phyloP scores from a whole-genome alignment of 176 grass and related monocot genomes.

The Alloteropsis semialata region DNA sequence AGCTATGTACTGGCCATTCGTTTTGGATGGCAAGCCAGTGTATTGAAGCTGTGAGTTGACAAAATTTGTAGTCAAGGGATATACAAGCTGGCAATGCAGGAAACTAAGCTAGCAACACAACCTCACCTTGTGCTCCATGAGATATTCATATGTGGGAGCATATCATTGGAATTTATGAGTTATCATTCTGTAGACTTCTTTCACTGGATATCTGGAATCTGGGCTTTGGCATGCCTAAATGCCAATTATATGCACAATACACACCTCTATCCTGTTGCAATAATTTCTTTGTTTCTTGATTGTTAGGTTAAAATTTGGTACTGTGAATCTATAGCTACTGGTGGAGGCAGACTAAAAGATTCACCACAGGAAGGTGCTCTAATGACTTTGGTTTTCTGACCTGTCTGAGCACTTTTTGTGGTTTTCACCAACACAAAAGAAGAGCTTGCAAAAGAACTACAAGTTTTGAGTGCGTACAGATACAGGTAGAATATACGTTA shows the following conservation, averaged over 20 bases:
- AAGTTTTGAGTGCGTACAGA: neutral
- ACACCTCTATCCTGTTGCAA: neutral
- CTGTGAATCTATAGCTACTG: neutral
- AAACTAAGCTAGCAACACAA: neutral
- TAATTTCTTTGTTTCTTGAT: conserved; percentile 2
- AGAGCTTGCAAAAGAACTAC: neutral
- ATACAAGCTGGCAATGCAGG: neutral
- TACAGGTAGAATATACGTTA: neutral
- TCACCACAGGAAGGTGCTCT: neutral
- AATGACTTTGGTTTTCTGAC: neutral
- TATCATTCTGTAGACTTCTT: neutral
- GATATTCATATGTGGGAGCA: conserved; percentile 2
- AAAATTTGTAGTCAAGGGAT: neutral
- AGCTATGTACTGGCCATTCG: neutral
- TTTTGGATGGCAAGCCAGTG: neutral
- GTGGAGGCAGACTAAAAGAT: neutral
- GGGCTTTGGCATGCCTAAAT: conserved; percentile 1
- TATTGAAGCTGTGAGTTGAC: neutral
- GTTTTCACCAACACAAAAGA: conserved; percentile 11
- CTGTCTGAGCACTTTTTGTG: conserved; percentile 1
- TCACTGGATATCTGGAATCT: neutral
- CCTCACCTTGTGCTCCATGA: neutral
- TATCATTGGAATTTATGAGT: conserved; percentile 16
- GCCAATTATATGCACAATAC: neutral
- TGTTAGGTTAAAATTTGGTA: neutral